A percentile compares a stretch with the other conserved stretches of the same genome.
Evolutionary conservation across 2,329 filamentous ascomycete genomes (phyloP).

Genomic region (Pseudogymnoascus sp.): DNA sequence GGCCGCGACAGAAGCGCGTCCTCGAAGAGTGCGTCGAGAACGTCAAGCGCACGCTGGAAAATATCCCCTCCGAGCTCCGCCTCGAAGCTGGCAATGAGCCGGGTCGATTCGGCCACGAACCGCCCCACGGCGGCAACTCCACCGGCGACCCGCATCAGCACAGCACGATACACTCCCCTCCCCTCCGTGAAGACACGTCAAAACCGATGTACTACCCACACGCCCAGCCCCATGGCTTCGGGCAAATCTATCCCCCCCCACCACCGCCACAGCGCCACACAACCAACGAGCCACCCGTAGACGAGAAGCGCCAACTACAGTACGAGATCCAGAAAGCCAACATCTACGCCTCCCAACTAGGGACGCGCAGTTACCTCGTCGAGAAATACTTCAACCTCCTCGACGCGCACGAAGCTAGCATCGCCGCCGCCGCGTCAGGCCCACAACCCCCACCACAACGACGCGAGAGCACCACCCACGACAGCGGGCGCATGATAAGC

Average conservation of each 20-base stretch:
- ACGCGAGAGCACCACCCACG: neutral
- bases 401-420: conserved; percentile 45
- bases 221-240: neutral
- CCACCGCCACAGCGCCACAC: neutral
- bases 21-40: conserved; percentile 62
- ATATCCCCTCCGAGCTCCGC: conserved; percentile 61
- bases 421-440: conserved; percentile 4
- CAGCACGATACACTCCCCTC: neutral
- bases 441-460: conserved; percentile 16
- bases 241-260: neutral
- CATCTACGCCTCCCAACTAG: conserved; percentile 73
- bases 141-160: neutral
- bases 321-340: conserved; percentile 91
- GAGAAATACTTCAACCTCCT: conserved; percentile 77
- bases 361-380: conserved; percentile 75
- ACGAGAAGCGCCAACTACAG: conserved; percentile 50
- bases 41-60: conserved; percentile 60
- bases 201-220: conserved; percentile 2
- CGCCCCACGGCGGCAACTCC: neutral
- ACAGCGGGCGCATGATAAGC: conserved; percentile 19
- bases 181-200: conserved; percentile 29
- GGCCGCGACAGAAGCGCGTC: conserved; percentile 67
- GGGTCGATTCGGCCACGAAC: conserved; percentile 31
- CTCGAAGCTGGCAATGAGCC: conserved; percentile 38
- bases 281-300: conserved; percentile 4